Evolutionary conservation across 441 rosid species (phyloP), one percentile per base, ranked within the genome.

Genomic region (Arabidopsis lyrata): DNA sequence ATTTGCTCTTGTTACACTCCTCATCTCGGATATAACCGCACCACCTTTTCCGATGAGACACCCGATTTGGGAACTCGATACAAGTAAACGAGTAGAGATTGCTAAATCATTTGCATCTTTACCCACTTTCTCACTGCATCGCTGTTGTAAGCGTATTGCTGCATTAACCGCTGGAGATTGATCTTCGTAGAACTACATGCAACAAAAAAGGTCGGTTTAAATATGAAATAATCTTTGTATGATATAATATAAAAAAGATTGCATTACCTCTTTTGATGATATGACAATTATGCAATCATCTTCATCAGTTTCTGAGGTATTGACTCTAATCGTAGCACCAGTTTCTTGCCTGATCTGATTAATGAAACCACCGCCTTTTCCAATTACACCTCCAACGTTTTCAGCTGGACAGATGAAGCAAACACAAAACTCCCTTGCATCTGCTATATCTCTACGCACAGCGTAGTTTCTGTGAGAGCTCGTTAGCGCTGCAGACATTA

Each of bases 41-140:
- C 93, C 93, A 14, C 88, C 89, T 84, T 87, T 85, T 13, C 93
- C 93, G 45, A 88, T 88, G 47, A 88, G 89, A 70, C 93, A 86
- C 12, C 93, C 91, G 66, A 88, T 86, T 70, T 83, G 84, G 66
- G 91, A 83, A 63, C 86, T 85, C n/a, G 93, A 85, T 54, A 86
- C 93, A 65, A 88, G 91, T 63, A 88, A 62, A 70, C 91, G 91
- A 38, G 93, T 85, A 42, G 88, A 77, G 61, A 86, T 76, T 59
- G 83, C 76, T 60, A 80, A 80, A 48, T 85, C 86, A 16, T 85
- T 86, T 0, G 91, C 74, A 55, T 88, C 91, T 80, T 84, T 84
- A 49, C 83, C 93, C 4, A 79, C 74, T 77, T 84, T 88, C 73
- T 88, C 91, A 83, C 91, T 88, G 81, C 93, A 88, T 38, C 93